Evolutionary conservation across 2,329 filamentous ascomycete species (phyloP), one percentile per base, ranked within the genome.

Genomic region (Samsoniella hepiali): DNA sequence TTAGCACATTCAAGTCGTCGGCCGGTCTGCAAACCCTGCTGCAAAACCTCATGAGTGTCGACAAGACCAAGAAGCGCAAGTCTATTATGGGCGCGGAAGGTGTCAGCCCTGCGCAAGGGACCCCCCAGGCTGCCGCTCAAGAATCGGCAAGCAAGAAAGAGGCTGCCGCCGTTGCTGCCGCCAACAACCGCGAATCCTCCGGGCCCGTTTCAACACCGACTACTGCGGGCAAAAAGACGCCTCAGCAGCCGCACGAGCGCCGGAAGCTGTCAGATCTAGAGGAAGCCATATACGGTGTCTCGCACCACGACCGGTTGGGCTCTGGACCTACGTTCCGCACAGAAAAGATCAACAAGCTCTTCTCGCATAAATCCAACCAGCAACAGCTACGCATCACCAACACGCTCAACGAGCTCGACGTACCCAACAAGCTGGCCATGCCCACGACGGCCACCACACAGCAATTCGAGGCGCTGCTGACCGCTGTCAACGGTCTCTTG

Each of bases 291-390:
- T 98, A 94, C 72, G 95, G 94, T 66, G 90, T 99, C 10, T 86
- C 89, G 8, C 87, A 91, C 67, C 90, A 94, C 72, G 94, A 98
- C 63, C 90, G 94, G 34, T 83, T 97, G 45, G 88, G 89, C 1
- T 90, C 89, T 9, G 94, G 95, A 7, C 91, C 97, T 42, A 89
- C 91, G 15, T 98, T 98, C 82, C 91, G 94, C 13, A 92, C 92
- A 34, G 91, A 94, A 69, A 89, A 87, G 73, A 85, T 94, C 64
- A 88, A 89, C 68, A 93, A 93, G 75, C 84, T 91, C 31, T 89
- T 92, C 63, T 87, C 88, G 44, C 89, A 89, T 67, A 93, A 93
- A 77, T 89, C 85, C 17, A 86, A 88, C 61, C 85, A 90, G 65
- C 90, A 93, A 72, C 91, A 91, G 68, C 77, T 86, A 65, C 90